Conservation (phyloP, 2,329 filamentous ascomycete genomes). For the Penicillium vulpinum region DNA sequence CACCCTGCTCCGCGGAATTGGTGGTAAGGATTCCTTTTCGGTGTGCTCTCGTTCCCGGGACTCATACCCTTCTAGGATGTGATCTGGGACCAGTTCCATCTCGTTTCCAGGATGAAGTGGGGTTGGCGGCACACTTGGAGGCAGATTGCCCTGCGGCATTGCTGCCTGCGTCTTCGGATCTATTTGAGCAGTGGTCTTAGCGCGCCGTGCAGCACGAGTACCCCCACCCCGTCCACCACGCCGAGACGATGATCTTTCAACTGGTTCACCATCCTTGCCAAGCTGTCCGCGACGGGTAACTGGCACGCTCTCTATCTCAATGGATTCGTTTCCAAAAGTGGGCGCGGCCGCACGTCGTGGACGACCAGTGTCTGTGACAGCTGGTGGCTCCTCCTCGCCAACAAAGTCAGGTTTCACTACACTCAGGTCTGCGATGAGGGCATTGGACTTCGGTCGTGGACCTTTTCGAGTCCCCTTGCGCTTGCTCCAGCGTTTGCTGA, state of each 20-base stretch:
- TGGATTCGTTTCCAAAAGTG: constrained; percentile 48
- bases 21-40: constrained; percentile 27
- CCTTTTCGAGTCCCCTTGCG: constrained; percentile 39
- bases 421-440: constrained; percentile 50
- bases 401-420: constrained; percentile 46
- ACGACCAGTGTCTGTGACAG: constrained; percentile 52
- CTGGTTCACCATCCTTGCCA: constrained; percentile 37
- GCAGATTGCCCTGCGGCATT: constrained; percentile 11
- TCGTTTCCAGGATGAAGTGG: constrained; percentile 29
- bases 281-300: constrained; percentile 37
- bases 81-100: constrained; percentile 22
- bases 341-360: constrained; percentile 52
- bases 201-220: constrained; percentile 37
- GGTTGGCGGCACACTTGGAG: not conserved
- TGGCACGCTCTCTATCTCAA: constrained; percentile 31
- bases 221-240: constrained; percentile 38
- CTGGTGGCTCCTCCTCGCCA: constrained; percentile 45
- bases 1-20: constrained; percentile 27
- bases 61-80: constrained; percentile 21
- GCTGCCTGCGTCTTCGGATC: constrained; percentile 24
- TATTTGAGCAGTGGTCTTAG: constrained; percentile 34
- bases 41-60: constrained; percentile 26
- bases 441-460: constrained; percentile 48
- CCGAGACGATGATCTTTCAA: constrained; percentile 37
- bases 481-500: constrained; percentile 48